A percentile compares a stretch with the other conserved stretches of the same genome.
Evolutionary conservation across 2,329 filamentous ascomycete species (phyloP).

Genomic region (Macrophomina tecta): DNA sequence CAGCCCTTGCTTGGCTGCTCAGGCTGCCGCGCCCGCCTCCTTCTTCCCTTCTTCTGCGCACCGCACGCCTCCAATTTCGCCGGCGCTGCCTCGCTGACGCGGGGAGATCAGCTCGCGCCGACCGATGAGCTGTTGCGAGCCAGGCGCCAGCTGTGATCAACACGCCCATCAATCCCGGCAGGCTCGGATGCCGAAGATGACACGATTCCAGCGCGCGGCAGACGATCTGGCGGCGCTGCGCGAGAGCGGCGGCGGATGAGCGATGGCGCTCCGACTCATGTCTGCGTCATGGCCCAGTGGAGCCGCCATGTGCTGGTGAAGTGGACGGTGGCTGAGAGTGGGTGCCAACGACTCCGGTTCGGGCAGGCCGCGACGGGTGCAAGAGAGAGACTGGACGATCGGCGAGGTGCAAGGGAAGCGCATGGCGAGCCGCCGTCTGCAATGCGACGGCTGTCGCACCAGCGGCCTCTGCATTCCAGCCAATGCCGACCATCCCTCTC

Average conservation of each 20-base stretch:
- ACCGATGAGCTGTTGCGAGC: constrained; percentile 8
- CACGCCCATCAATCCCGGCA: constrained; percentile 3
- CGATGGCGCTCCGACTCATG: background rate
- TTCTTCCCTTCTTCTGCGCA: background rate
- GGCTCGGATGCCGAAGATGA: constrained; percentile 6
- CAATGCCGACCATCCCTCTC: background rate
- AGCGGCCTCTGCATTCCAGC: background rate
- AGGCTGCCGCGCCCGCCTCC: background rate
- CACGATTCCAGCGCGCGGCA: background rate
- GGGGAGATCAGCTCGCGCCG: background rate
- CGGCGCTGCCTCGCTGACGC: background rate
- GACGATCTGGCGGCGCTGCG: background rate
- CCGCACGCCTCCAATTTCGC: background rate
- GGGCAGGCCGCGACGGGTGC: constrained; percentile 5
- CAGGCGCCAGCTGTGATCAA: background rate
- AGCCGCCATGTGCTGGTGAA: constrained; percentile 12
- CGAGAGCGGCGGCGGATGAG: background rate
- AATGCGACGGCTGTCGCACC: constrained; percentile 16
- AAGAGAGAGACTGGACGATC: constrained; percentile 13
- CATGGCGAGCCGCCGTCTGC: background rate
- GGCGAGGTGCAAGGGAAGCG: background rate
- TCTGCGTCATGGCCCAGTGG: constrained; percentile 10
- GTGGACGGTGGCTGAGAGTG: background rate
- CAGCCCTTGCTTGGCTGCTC: background rate
- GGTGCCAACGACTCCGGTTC: background rate